These are phyloP conservation scores for Verticillium nubilum DNA, from an alignment of 2,329 filamentous ascomycete species.

Conservation along the genomic window DNA sequence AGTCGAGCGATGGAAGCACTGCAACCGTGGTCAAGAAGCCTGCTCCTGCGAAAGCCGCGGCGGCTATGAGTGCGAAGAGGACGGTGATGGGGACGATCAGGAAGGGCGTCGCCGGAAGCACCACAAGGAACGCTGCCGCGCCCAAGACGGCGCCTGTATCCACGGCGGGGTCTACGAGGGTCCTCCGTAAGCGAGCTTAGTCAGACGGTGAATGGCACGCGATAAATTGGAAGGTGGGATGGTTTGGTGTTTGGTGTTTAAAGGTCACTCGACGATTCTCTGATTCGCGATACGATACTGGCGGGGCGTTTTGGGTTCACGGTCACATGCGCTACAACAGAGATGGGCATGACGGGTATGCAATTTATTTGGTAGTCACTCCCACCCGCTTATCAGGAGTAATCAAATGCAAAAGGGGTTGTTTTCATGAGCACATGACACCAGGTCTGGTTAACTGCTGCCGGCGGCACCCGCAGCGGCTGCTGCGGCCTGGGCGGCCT, in stretches of 20 bases:
- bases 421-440: background rate
- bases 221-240: background rate
- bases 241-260: background rate
- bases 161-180: constrained; percentile 42
- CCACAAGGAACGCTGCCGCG: constrained; percentile 44
- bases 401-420: background rate
- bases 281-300: background rate
- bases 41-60: constrained; percentile 25
- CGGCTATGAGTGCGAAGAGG: constrained; percentile 38
- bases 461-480: background rate
- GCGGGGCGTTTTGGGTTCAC: background rate
- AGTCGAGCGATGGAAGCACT: constrained; percentile 58
- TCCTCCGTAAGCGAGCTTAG: constrained; percentile 49
- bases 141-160: constrained; percentile 34
- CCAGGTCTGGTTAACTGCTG: background rate
- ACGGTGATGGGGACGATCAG: constrained; percentile 50
- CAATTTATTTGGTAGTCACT: background rate
- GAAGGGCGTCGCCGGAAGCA: constrained; percentile 41
- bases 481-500: background rate
- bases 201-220: background rate
- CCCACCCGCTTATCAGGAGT: background rate
- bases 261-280: background rate
- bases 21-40: constrained; percentile 59
- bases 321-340: background rate
- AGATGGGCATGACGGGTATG: background rate